A percentile compares a stretch with the other conserved stretches of the same genome.
Conservation (phyloP, 768 basidiomycete species). For the Lactifluus echinatus region DNA sequence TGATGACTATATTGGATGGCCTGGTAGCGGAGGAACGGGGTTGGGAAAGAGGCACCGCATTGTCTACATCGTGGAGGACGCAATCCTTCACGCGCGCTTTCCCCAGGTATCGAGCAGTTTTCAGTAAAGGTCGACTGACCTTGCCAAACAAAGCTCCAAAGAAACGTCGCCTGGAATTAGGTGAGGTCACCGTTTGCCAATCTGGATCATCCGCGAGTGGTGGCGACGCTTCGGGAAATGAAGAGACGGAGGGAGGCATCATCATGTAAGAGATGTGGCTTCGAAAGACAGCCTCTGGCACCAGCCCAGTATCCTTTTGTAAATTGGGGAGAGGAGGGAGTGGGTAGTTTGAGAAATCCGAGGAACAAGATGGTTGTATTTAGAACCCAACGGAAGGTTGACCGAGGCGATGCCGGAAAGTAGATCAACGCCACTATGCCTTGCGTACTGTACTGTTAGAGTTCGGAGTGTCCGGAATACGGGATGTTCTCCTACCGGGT, state of each 20-base stretch:
- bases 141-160: slow-evolving; percentile 6
- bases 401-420: not conserved
- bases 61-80: too few species aligned
- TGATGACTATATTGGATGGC: not conserved
- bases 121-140: not conserved
- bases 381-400: not conserved
- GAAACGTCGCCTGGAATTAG: not conserved
- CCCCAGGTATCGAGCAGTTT: not conserved
- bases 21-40: not conserved
- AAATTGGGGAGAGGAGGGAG: not conserved
- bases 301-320: not conserved
- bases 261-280: not conserved
- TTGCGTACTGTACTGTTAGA: not conserved
- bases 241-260: slow-evolving; percentile 20
- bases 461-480: not conserved
- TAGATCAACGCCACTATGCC: not conserved
- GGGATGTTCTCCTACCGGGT: not conserved
- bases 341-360: not conserved
- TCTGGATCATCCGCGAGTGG: not conserved
- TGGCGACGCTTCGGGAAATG: slow-evolving; percentile 14
- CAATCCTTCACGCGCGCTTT: not conserved
- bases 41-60: not conserved
- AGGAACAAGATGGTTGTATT: not conserved
- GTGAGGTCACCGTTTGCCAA: not conserved
- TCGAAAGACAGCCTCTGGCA: not conserved